Percentiles rank a stretch among this genome's conserved stretches.
These are phyloP conservation scores for Thielaviopsis ethacetica DNA, from an alignment of 2,329 filamentous ascomycete species.

Conservation along the genomic window DNA sequence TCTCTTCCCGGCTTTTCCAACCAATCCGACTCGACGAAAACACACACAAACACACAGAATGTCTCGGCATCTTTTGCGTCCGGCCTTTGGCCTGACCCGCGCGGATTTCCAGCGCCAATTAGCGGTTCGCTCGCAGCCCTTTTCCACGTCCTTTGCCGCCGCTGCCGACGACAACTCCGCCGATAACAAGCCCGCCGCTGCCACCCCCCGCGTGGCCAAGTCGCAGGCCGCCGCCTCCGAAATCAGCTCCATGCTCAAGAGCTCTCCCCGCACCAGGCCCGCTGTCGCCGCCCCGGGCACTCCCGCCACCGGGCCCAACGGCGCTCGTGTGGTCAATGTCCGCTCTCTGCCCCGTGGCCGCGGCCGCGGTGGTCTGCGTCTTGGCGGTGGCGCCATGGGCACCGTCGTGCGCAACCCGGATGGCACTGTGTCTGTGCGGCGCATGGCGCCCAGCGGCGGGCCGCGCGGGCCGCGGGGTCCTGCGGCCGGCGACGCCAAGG, in stretches of 20 bases:
- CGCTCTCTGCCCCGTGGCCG: slow-evolving; percentile 22
- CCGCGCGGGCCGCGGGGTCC: slow-evolving; percentile 5
- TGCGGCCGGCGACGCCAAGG: slow-evolving; percentile 6
- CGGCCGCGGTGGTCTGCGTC: slow-evolving; percentile 14
- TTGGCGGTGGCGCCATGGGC: slow-evolving; percentile 13
- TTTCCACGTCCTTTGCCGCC: slow-evolving; percentile 22
- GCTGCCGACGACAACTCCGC: slow-evolving; percentile 16
- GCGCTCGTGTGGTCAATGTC: slow-evolving; percentile 23
- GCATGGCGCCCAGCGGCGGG: slow-evolving; percentile 4
- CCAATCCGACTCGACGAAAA: too few relatives aligned
- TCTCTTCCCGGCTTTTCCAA: too few relatives aligned
- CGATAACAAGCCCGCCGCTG: slow-evolving; percentile 10
- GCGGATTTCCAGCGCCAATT: slow-evolving; percentile 3
- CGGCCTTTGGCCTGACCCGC: slow-evolving; percentile 9
- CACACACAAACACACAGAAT: slow-evolving; percentile 1
- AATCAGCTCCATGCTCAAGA: slow-evolving; percentile 19
- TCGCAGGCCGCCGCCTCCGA: slow-evolving; percentile 21
- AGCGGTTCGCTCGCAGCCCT: slow-evolving; percentile 11
- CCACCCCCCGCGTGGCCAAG: slow-evolving; percentile 14
- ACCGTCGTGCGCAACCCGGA: slow-evolving; percentile 9
- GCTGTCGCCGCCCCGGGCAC: neutral
- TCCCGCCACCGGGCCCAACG: slow-evolving; percentile 13
- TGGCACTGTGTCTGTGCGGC: slow-evolving; percentile 9
- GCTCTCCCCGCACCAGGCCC: slow-evolving; percentile 9
- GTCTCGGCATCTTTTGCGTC: slow-evolving; percentile 11